Conservation (phyloP, 768 basidiomycete species). For the Lactifluus subvellereus region DNA sequence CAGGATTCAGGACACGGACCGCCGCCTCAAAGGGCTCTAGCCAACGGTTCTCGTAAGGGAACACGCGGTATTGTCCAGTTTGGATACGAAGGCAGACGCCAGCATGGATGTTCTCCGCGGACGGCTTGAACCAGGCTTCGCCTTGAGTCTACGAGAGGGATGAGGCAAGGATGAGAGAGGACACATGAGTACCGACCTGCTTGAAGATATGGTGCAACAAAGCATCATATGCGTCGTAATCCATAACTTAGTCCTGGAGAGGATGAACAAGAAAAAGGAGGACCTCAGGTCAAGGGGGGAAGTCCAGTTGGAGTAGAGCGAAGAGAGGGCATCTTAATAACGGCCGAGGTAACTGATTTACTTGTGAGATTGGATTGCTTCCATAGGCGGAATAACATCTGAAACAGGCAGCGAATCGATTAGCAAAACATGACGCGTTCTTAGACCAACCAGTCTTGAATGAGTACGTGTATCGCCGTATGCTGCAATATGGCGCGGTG, state of each 20-base stretch:
- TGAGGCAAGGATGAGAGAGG: constrained; percentile 6
- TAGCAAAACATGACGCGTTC: not conserved
- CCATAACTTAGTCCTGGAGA: constrained; percentile 38
- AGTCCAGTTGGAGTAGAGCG: constrained; percentile 18
- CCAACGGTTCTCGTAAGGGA: constrained; percentile 80
- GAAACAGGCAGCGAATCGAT: constrained; percentile 2
- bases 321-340: constrained; percentile 9
- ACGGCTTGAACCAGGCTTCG: constrained; percentile 82
- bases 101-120: constrained; percentile 73
- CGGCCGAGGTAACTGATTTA: not conserved
- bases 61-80: constrained; percentile 66
- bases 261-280: not conserved
- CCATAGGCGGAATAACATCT: not conserved
- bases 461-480: not conserved
- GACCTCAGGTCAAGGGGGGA: constrained; percentile 5
- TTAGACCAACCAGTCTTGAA: not conserved
- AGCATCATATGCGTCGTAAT: constrained; percentile 78
- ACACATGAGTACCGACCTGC: constrained; percentile 40
- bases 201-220: constrained; percentile 76
- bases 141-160: constrained; percentile 57
- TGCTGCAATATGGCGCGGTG: not conserved
- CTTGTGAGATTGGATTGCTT: not conserved
- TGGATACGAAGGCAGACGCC: constrained; percentile 73
- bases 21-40: constrained; percentile 81
- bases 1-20: constrained; percentile 67